Base-by-base conservation (phyloP, 177 flowering plant species). In the Vitis hybrid region DNA sequence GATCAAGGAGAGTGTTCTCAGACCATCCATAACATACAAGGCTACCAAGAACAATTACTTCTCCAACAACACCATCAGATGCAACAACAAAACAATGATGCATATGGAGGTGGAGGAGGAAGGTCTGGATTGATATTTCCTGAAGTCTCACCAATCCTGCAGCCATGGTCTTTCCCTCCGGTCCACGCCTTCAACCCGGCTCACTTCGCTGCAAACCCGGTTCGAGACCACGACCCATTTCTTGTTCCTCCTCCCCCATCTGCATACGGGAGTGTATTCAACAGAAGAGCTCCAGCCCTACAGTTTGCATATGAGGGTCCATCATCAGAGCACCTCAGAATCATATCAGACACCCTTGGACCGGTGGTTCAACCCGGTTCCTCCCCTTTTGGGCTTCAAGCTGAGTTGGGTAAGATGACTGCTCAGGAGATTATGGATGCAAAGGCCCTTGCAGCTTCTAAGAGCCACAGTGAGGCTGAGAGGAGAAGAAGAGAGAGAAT, bases 371-470 rank as follows among this genome's bases (percentile, higher is more conserved):
- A 82, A 67, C 77, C 84, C 55, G 74, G 82, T 53, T 79, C 90
- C 0, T 74, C 77, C 4, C 87, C 90, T 13, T 89, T 89, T 61
- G 86, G 83, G 12, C 79, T 86, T 13, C 93, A 89, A 68, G 77
- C 84, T 16, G 94, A 90, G 80, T 59, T 90, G 64, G 86, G 88
- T 12, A 86, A 85, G 73, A 80, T 93, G 93, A 86, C 87, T 2
- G 88, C 97, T 34, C 96, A 91, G 69, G 98, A 93, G 63, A 89
- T 93, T 67, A 87, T 91, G 96, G 98, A 93, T 56, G 98, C 98
- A 5, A 93, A 93, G 69, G 98, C 96, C 14, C 79, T 90, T 1
- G 98, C 98, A 1, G 98, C 98, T 54, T 93, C 98, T 1, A 91
- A 89, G 77, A 93, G 96, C 72, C 98, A 93, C 67, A 93, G 97